phyloP scores from a whole-genome alignment of 2,329 filamentous ascomycete genomes.

The Aspergillus pseudonomiae region DNA sequence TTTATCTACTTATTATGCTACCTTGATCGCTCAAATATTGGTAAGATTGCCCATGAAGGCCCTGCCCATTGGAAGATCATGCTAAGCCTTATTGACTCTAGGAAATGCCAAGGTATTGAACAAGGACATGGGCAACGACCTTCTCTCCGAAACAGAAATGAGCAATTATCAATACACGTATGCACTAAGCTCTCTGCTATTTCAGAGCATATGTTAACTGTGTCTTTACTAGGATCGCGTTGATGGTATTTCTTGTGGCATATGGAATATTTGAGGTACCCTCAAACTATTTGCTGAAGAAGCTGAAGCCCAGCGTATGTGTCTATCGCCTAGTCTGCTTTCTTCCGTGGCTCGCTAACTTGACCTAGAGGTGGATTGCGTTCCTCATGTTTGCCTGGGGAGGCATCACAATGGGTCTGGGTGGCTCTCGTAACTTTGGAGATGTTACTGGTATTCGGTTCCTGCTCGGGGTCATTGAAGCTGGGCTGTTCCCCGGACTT shows the following conservation, averaged over 20 bases:
- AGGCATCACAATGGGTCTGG: neutral
- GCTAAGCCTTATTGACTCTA: neutral
- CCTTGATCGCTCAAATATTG: conserved; percentile 8
- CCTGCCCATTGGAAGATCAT: neutral
- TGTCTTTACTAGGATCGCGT: neutral
- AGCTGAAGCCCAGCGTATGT: neutral
- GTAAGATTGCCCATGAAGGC: neutral
- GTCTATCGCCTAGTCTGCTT: no score
- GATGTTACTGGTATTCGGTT: conserved; percentile 1
- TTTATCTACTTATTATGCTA: conserved; percentile 5
- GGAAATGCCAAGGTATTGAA: conserved; percentile 6
- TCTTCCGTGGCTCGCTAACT: neutral
- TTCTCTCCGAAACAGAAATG: neutral
- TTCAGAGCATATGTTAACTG: neutral
- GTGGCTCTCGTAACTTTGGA: neutral
- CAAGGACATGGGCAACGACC: neutral
- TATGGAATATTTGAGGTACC: conserved; percentile 4
- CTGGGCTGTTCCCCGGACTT: conserved; percentile 4
- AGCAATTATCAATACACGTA: neutral
- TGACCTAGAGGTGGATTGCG: neutral
- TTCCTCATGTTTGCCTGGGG: conserved; percentile 5
- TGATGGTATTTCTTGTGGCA: neutral
- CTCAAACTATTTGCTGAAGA: conserved; percentile 4
- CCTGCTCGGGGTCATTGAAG: conserved; percentile 8
- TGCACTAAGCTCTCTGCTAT: accelerated